phyloP scores from a whole-genome alignment of 2,329 filamentous ascomycete genomes.

The Septoria linicola region DNA sequence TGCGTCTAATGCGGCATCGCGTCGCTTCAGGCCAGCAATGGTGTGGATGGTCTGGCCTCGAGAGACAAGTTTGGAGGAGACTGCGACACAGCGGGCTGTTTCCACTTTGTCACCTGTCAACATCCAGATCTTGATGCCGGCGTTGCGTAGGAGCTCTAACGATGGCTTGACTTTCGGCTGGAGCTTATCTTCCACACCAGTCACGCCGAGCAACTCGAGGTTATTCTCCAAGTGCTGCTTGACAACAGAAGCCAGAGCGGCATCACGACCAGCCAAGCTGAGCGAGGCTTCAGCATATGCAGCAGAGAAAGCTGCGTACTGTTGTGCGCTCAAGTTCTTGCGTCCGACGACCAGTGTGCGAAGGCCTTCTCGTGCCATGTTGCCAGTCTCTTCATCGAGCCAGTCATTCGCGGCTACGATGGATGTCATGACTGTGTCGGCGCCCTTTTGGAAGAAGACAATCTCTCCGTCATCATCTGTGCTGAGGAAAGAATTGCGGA shows the following conservation, averaged over 20 bases:
- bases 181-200: constrained; percentile 94
- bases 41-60: constrained; percentile 96
- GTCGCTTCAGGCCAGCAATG: constrained; percentile 70
- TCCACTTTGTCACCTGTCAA: constrained; percentile 98
- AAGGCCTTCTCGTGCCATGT: constrained; percentile 96
- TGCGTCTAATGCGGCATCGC: constrained; percentile 81
- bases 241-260: constrained; percentile 76
- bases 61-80: constrained; percentile 90
- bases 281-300: constrained; percentile 78
- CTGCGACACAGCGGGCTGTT: constrained; percentile 91
- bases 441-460: constrained; percentile 98
- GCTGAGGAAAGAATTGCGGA: constrained; percentile 49
- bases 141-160: constrained; percentile 89
- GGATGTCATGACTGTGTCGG: constrained; percentile 95
- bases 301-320: constrained; percentile 76
- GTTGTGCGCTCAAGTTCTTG: constrained; percentile 73
- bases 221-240: constrained; percentile 80
- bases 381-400: constrained; percentile 98
- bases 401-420: constrained; percentile 97
- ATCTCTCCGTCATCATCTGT: constrained; percentile 68
- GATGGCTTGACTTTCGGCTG: constrained; percentile 95
- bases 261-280: constrained; percentile 75
- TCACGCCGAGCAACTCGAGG: constrained; percentile 91
- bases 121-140: constrained; percentile 99
- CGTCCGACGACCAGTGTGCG: constrained; percentile 94